phyloP scores from a whole-genome alignment of 352 stramenopile species.

The Globisporangium spinosum region DNA sequence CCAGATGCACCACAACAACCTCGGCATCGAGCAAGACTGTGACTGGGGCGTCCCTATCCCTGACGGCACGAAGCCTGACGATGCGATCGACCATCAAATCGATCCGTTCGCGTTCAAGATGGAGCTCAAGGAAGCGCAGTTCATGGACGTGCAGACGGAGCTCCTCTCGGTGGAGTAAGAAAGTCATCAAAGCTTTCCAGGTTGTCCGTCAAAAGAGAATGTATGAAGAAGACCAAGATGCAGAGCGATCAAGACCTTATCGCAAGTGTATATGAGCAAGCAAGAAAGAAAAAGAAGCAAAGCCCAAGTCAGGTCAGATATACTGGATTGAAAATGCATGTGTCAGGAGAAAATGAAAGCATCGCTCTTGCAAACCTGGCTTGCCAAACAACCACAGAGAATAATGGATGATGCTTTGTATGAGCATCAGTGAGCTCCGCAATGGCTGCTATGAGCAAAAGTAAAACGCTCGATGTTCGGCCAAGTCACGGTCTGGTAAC shows the following conservation, averaged over 20 bases:
- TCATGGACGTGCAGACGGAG: slow-evolving; percentile 29
- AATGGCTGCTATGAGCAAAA: no score
- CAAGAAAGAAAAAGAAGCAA: not conserved
- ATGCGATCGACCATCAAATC: slow-evolving; percentile 7
- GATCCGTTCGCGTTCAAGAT: slow-evolving; percentile 11
- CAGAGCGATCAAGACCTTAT: not conserved
- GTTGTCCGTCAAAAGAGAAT: not conserved
- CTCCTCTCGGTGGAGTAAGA: slow-evolving; percentile 35
- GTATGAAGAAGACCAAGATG: not conserved
- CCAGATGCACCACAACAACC: slow-evolving; percentile 87
- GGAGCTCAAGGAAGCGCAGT: slow-evolving; percentile 15
- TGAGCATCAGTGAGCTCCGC: not conserved
- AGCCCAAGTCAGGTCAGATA: not conserved
- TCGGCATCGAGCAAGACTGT: slow-evolving; percentile 86
- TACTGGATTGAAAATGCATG: not conserved
- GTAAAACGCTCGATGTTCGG: no score
- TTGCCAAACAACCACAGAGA: not conserved
- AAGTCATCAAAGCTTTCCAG: not conserved
- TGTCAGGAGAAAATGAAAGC: not conserved
- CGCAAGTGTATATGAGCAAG: not conserved
- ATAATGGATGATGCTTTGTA: not conserved
- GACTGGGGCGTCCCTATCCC: slow-evolving; percentile 87
- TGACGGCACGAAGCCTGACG: slow-evolving; percentile 63
- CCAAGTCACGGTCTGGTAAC: not conserved
- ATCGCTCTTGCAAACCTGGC: not conserved